Evolutionary conservation across 768 basidiomycete genomes (phyloP), one percentile per base, ranked within the genome.

Genomic region (Hydnum rufescens): DNA sequence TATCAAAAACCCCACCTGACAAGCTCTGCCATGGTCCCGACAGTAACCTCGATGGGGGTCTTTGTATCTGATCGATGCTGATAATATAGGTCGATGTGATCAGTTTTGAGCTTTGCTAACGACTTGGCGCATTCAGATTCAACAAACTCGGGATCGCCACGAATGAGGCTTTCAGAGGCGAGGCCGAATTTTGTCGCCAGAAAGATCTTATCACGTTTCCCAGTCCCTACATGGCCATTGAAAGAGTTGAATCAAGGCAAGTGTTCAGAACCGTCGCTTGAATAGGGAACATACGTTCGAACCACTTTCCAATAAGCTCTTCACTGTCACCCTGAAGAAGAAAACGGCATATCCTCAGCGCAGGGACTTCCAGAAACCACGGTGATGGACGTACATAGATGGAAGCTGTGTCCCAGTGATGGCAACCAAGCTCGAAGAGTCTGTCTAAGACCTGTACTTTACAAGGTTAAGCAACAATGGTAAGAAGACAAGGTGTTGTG

Each of bases 101-200:
- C 54, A 19, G 58, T 46, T 3, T 55, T 42, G 8, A 60, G 52
- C n/a, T n/a, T n/a, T n/a, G n/a, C n/a, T 26, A 60, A 50, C 22
- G 58, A 58, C 43, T 49, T 46, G 30, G 32, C 58, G 36, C 48
- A 48, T 5, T 51, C 52, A 47, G 51, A 25, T 28, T 54, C 47
- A 51, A 52, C 49, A 29, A 53, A 59, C 29, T 52, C 58, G n/a
- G 58, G 58, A 13, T 50, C 31, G 42, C 56, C 58, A 55, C 18
- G 31, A 18, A 55, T 25, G 5, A 4, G 4, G 6, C 6, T 6
- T n/a, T 53, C 25, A 6, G 19, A 28, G 23, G 19, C n/a, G n/a
- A n/a, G n/a, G n/a, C n/a, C n/a, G 43, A 73, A 74, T 60, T 81
- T 80, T 19, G 77, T 78, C 2, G 77, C 76, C n/a, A 81, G 67